Evolutionary conservation across 2,329 filamentous ascomycete species (phyloP).

Genomic region (Penicillium sp.): DNA sequence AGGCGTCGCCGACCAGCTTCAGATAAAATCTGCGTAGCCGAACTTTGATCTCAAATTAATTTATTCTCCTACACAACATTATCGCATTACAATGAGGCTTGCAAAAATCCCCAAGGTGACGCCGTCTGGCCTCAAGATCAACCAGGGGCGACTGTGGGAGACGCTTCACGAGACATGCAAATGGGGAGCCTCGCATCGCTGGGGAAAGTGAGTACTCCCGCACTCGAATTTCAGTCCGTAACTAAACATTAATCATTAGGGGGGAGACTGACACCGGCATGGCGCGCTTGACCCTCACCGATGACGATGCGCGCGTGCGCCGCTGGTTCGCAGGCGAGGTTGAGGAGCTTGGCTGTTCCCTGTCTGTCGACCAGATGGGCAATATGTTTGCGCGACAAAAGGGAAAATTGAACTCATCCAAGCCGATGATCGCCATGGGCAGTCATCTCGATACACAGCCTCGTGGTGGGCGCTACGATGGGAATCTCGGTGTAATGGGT

Average conservation of each 20-base stretch:
- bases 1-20: neutral
- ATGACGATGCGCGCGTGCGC: constrained; percentile 68
- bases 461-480: constrained; percentile 64
- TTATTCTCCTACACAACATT: too few relatives aligned
- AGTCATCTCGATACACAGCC: constrained; percentile 40
- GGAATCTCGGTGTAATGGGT: constrained; percentile 72
- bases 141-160: constrained; percentile 33
- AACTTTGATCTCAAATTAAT: too few relatives aligned
- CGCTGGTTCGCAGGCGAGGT: constrained; percentile 72
- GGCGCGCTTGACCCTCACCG: constrained; percentile 71
- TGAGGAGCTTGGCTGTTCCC: constrained; percentile 63
- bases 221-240: neutral
- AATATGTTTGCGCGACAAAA: constrained; percentile 37
- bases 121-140: constrained; percentile 33
- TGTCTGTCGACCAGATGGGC: constrained; percentile 68
- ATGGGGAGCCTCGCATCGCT: constrained; percentile 37
- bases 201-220: constrained; percentile 30
- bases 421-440: constrained; percentile 54
- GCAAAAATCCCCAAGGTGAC: constrained; percentile 6
- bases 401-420: constrained; percentile 24
- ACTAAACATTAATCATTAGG: constrained; percentile 11
- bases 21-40: neutral
- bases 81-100: neutral
- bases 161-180: constrained; percentile 38
- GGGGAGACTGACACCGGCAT: constrained; percentile 58